Base-by-base conservation (phyloP, 139 green algal genomes). In the Zygnema cylindricum region DNA sequence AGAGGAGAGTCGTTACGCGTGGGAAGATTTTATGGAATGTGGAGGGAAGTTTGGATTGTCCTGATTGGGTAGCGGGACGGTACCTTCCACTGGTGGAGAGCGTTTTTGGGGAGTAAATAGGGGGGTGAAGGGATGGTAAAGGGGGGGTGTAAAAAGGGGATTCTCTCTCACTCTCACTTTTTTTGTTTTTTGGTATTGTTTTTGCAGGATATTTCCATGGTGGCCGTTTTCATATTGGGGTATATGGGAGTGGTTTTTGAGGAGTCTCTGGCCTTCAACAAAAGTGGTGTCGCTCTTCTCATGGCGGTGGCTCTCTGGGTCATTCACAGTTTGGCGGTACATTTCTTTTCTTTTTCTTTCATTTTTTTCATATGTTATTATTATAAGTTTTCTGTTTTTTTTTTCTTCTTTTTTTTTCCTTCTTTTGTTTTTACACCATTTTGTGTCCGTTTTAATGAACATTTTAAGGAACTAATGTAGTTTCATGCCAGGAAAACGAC, bases 171-270 rank as follows among this genome's bases (percentile, higher is more conserved):
- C 0, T 71, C 75, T 32, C 1, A 1, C 69, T 1, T 2, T 32
- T 77, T 35, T 1, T 86, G 32, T 55, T 21, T 55, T 0, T 22
- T 86, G 7, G 32, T n/a, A n/a, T 0, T 1, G 32, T 0, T 1
- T n/a, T 11, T 57, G 79, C 81, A 89, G 86, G 81, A 90, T 33
- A 43, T 94, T 2, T 84, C 92, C 7, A 77, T 95, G 69, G 71
- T n/a, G 11, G 43, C 63, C 25, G 91, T 95, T 41, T 95, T 95
- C 42, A 54, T 92, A 54, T 33, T 92, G 21, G 92, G 93, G 16
- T 96, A 96, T 55, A 42, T 86, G 11, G 94, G 93, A 79, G 96
- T 96, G 88, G 93, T 96, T 3, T 93, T 95, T 23, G 94, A 96
- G 93, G 94, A 96, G 89, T 35, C 89, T 16, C 43, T 96, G n/a